These are phyloP conservation scores for Vigna nakashimae DNA, from an alignment of 306 rosid genomes.

Conservation along the genomic window DNA sequence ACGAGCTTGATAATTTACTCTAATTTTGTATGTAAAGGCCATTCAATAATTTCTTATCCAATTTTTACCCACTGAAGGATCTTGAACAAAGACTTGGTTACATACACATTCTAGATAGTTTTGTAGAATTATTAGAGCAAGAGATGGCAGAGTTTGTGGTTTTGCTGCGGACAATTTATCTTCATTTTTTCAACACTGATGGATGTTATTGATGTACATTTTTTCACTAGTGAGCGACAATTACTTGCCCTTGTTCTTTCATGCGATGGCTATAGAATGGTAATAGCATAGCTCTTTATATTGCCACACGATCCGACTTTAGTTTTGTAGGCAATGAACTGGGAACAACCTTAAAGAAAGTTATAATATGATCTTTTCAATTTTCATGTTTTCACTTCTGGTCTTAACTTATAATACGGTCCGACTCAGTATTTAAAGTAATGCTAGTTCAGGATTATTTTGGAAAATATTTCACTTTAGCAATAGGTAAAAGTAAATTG, in stretches of 20 bases:
- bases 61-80: conserved; percentile 27
- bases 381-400: background rate
- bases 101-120: conserved; percentile 35
- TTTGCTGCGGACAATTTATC: conserved; percentile 30
- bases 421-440: no score
- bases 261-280: background rate
- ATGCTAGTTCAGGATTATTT: background rate
- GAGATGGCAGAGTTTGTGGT: conserved; percentile 38
- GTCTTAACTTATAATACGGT: no score
- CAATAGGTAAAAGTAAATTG: background rate
- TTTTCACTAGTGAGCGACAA: conserved; percentile 32
- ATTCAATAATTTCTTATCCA: conserved; percentile 19
- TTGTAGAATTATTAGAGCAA: conserved; percentile 46
- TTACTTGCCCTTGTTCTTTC: background rate
- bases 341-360: background rate
- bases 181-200: background rate
- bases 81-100: conserved; percentile 32
- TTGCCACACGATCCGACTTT: background rate
- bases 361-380: background rate
- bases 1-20: conserved; percentile 74
- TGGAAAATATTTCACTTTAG: background rate
- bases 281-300: no score
- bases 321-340: background rate
- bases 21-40: conserved; percentile 48
- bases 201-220: conserved; percentile 40